These are phyloP conservation scores for Pseudozyma tsukubaensis DNA, from an alignment of 1,284 basidiomycete species.

Conservation along the genomic window DNA sequence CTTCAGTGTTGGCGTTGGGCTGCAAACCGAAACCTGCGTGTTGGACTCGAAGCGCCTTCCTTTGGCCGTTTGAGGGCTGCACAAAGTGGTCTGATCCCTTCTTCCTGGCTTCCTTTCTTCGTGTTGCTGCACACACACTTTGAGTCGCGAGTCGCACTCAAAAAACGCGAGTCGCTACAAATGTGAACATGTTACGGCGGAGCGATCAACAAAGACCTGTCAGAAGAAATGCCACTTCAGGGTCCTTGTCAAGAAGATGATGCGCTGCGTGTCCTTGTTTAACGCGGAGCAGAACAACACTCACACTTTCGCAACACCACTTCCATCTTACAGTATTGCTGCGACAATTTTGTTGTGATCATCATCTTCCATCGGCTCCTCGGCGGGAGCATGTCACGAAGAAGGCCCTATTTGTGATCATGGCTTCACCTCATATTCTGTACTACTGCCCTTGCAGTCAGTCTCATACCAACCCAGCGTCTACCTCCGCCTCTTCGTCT, in stretches of 20 bases:
- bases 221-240: background rate
- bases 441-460: conserved; percentile 48
- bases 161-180: too few species aligned
- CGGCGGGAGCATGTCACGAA: background rate
- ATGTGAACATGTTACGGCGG: background rate
- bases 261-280: too few species aligned
- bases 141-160: too few species aligned
- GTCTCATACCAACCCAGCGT: background rate
- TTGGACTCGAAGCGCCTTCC: too few species aligned
- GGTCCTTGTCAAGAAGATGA: background rate
- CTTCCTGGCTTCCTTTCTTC: too few species aligned
- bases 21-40: conserved; percentile 2
- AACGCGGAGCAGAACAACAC: conserved; percentile 26
- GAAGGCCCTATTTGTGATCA: background rate
- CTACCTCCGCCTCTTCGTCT: conserved; percentile 9
- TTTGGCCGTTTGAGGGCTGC: conserved; percentile 1
- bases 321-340: too few species aligned
- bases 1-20: too few species aligned
- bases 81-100: conserved; percentile 40
- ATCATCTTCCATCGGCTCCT: background rate
- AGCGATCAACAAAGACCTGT: background rate
- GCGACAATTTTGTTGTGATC: background rate
- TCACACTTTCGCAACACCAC: conserved; percentile 8
- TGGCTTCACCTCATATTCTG: conserved; percentile 36
- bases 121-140: background rate